Base-by-base conservation (phyloP, 306 rosid species). In the Casuarina equisetifolia region DNA sequence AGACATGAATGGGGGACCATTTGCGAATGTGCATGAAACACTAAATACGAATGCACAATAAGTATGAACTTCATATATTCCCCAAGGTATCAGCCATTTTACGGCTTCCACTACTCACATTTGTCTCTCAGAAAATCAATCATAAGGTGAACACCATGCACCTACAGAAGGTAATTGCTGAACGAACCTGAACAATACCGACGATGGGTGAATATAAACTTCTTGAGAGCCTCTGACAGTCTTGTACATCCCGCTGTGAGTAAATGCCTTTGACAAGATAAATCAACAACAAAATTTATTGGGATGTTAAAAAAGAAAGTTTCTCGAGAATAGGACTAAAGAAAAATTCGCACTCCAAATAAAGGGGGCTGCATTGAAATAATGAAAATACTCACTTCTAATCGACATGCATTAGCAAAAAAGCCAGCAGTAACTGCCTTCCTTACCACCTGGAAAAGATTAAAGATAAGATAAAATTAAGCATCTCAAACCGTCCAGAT, bases 201-300 rank as follows among this genome's bases (percentile, higher is more conserved):
- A 92, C 6, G 95, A 94, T 8, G 98, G 98, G 80, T 94, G 98
- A 68, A 94, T 88, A 76, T 88, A 89, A 74, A 92, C 97, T 85
- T 89, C 98, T 83, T 92, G 90, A 51, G 92, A 92, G 68, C 97
- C 93, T 89, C 97, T 87, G 46, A 90, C 51, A 12, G 95, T 94
- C 91, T 89, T 94, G 78, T 94, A 94, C 88, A 81, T 85, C 73
- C 98, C 97, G 70, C 79, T 86, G 74, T 89, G 97, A 70, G 97
- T 88, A 86, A 84, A 90, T 79, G 89, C 92, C 98, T 94, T 70
- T 70, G 52, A 78, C 58, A 80, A 79, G 51, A 74, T 13, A 68
- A 45, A 25, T 25, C 32, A 25, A 71, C 44, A 12, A 73, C 78
- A 80, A 87, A 19, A 32, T 71, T 71, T 19, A 72, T 17, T 42